Evolutionary conservation across 257 asterid genomes (phyloP), one percentile per base, ranked within the genome.

Genomic region (Voacanga thouarsii): DNA sequence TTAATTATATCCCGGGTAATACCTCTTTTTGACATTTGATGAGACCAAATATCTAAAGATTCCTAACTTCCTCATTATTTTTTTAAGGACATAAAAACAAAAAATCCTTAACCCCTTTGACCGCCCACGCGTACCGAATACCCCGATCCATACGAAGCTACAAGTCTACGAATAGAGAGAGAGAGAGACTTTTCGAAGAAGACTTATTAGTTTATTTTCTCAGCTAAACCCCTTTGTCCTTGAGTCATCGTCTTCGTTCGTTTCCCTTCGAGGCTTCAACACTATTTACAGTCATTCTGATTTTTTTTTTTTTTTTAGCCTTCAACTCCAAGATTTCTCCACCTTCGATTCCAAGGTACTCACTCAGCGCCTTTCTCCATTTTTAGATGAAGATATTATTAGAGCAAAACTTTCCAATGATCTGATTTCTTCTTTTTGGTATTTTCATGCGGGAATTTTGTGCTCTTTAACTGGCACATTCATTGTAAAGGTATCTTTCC

Each of bases 291-390:
- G 50, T 67, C 39, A 24, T 68, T 41, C 28, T 68, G 28, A 68
- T 19, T 41, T 53, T n/a, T n/a, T n/a, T n/a, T n/a, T n/a, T n/a
- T n/a, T n/a, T 41, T 68, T 68, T 47, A 33, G 71, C 71, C 71
- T 66, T 66, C 24, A 37, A 66, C 71, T 66, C 71, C 30, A 68
- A 68, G 73, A 68, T 68, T 18, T 57, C 44, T 72, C 57, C 10
- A 39, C 60, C 77, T 43, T 57, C 60, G 12, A 57, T 43, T 78
- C 23, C 23, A 70, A 70, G 81, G 81, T 78, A 78, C 68, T n/a
- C 45, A 11, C 5, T 18, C 30, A 0, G 0, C 33, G 1, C 3
- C 24, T 16, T 75, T 43, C 33, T n/a, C 28, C 6, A 28, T 74
- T 21, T 57, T 12, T 41, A 4, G 33, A 44, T 68, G 53, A 33